Percentiles rank a stretch among this genome's conserved stretches.
Evolutionary conservation across 176 grass and related monocot genomes (phyloP).

Genomic region (Carex cristatella): DNA sequence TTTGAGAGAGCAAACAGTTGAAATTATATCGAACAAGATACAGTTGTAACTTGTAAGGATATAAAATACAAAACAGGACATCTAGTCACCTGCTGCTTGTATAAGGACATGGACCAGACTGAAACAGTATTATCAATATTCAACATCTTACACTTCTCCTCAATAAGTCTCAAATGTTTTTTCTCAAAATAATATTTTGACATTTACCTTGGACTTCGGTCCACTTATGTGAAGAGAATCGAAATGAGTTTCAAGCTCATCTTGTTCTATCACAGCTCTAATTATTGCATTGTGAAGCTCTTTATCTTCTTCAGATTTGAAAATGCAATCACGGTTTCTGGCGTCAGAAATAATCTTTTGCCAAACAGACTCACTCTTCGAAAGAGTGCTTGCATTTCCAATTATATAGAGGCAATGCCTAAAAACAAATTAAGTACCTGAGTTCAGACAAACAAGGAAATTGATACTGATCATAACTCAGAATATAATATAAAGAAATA

Average conservation of each 20-base stretch:
- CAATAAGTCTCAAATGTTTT: not conserved
- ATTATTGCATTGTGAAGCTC: conserved; percentile 7
- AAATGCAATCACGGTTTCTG: conserved; percentile 8
- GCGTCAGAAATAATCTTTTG: conserved; percentile 16
- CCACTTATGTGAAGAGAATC: conserved; percentile 20
- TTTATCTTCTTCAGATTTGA: conserved; percentile 14
- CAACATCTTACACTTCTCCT: not conserved
- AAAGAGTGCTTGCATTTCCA: conserved; percentile 15
- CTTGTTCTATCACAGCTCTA: conserved; percentile 16
- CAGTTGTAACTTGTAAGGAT: not conserved
- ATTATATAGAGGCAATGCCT: conserved; percentile 22
- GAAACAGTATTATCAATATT: not conserved
- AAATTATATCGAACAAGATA: not conserved
- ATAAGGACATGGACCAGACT: not conserved
- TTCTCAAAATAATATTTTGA: not conserved
- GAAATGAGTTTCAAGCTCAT: conserved; percentile 13
- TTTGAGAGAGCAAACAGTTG: too few relatives aligned
- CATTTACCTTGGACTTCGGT: conserved; percentile 6
- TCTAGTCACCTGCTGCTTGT: not conserved
- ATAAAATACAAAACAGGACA: not conserved
- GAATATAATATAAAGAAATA: not conserved
- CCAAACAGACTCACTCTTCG: conserved; percentile 19
- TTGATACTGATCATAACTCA: not conserved
- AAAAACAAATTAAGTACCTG: not conserved
- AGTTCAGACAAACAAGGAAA: not conserved